Base-by-base conservation (phyloP, 2,329 filamentous ascomycete species). In the Parastagonospora avenae region DNA sequence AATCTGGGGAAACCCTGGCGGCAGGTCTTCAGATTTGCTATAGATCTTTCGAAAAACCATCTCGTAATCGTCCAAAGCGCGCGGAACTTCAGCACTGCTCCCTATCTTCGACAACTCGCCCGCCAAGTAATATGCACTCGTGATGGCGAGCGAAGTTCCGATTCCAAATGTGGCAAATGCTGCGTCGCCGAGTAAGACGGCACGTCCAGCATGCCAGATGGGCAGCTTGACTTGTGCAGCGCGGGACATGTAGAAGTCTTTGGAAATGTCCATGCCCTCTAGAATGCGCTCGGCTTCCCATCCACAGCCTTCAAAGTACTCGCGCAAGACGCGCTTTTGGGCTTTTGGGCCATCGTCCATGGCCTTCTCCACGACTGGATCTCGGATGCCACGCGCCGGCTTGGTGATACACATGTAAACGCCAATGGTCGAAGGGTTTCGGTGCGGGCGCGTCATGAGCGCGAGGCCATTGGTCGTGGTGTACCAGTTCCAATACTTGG, bases 131-230 rank as follows among this genome's bases (percentile, higher is more conserved):
- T 76, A 78, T 1, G 70, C 71, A 2, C 74, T 74, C 3, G 68
- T 54, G 16, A 77, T 69, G 2, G 75, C 74, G 2, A 73, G 56
- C 8, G 65, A 69, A 4, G 66, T 64, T 1, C 68, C 67, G 4
- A 68, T 42, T 8, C 66, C 67, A 38, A 68, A 64, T 0, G 62
- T 70, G 16, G 68, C 71, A 40, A 72, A 73, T 0, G 66, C 76
- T 1, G 84, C 80, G 54, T 87, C 83, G 0, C 83, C 84, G 0
- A 85, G 44, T 0, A 85, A 69, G 1, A 74, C 77, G 2, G 84
- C 75, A 0, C 82, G 77, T 0, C 79, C 78, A 0, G 69, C 69
- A 3, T 68, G 77, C 79, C 77, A 84, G 4, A 55, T 57, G 0
- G 74, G 62, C 46, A 80, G 51, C 36, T 76, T 76, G 28, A 85